These are phyloP conservation scores for Starmera stellimalicola DNA, from an alignment of 1,139 yeast species.

Conservation along the genomic window DNA sequence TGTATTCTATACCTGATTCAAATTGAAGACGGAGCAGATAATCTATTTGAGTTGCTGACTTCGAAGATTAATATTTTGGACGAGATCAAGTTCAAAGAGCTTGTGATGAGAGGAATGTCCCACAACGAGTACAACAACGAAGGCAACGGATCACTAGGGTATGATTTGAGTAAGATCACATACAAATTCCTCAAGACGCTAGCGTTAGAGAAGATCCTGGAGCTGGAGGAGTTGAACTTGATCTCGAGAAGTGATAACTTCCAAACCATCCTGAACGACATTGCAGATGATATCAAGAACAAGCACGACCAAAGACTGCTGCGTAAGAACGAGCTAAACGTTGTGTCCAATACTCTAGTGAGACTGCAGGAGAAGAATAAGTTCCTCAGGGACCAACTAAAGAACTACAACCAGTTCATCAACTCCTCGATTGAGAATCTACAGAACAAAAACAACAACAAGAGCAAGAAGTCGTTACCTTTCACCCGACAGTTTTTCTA, in stretches of 20 bases:
- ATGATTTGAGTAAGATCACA: slow-evolving; percentile 25
- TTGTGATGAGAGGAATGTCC: slow-evolving; percentile 41
- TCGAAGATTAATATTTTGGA: slow-evolving; percentile 63
- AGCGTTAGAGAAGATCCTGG: slow-evolving; percentile 67
- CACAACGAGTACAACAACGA: slow-evolving; percentile 22
- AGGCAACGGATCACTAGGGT: slow-evolving; percentile 19
- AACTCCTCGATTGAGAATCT: slow-evolving; percentile 55
- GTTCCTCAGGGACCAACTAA: slow-evolving; percentile 50
- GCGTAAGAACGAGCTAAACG: slow-evolving; percentile 51
- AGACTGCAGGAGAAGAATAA: slow-evolving; percentile 54
- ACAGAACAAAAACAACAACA: slow-evolving; percentile 42
- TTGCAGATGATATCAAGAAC: slow-evolving; percentile 76
- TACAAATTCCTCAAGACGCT: slow-evolving; percentile 73
- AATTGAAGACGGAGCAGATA: slow-evolving; percentile 64
- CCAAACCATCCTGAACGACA: slow-evolving; percentile 72
- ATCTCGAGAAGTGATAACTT: slow-evolving; percentile 62
- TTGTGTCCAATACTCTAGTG: slow-evolving; percentile 49
- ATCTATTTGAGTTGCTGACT: slow-evolving; percentile 62
- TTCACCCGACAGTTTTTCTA: slow-evolving; percentile 77
- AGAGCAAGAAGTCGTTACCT: slow-evolving; percentile 42
- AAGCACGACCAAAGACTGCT: slow-evolving; percentile 62
- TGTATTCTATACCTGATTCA: slow-evolving; percentile 72
- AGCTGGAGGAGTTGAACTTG: slow-evolving; percentile 62
- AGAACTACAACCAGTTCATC: slow-evolving; percentile 61
- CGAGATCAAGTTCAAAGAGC: slow-evolving; percentile 50